These are phyloP conservation scores for Paratrimastix pyriformis DNA, from an alignment of 78 protist genomes.

Conservation along the genomic window DNA sequence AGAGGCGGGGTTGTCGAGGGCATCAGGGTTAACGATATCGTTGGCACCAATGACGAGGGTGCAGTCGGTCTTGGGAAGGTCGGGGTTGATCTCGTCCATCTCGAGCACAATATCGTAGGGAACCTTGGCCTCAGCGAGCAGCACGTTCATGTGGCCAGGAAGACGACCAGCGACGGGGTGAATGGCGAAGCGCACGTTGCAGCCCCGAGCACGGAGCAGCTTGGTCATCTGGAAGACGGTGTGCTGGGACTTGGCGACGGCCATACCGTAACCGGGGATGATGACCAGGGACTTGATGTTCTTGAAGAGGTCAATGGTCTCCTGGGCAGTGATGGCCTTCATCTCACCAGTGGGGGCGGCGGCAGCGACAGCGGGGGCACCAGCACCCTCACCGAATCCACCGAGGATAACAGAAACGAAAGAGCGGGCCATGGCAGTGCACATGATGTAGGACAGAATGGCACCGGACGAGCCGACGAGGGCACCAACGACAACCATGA, in stretches of 20 bases:
- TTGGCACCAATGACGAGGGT: slow-evolving; percentile 86
- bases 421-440: slow-evolving; percentile 90
- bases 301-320: slow-evolving; percentile 24
- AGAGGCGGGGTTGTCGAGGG: slow-evolving; percentile 83
- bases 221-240: slow-evolving; percentile 67
- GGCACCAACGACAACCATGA: slow-evolving; percentile 82
- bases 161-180: slow-evolving; percentile 94
- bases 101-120: slow-evolving; percentile 93
- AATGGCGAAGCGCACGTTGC: slow-evolving; percentile 67
- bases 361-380: slow-evolving; percentile 24
- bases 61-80: slow-evolving; percentile 59
- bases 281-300: slow-evolving; percentile 57
- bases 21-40: slow-evolving; percentile 94
- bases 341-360: slow-evolving; percentile 8
- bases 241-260: slow-evolving; percentile 82
- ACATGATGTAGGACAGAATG: slow-evolving; percentile 90
- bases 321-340: slow-evolving; percentile 12
- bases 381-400: slow-evolving; percentile 62
- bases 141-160: slow-evolving; percentile 93
- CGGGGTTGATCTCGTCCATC: slow-evolving; percentile 93
- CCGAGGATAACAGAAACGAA: slow-evolving; percentile 77
- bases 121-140: slow-evolving; percentile 89
- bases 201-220: slow-evolving; percentile 42
- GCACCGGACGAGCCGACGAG: slow-evolving; percentile 92
- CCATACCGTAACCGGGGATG: slow-evolving; percentile 97